Base-by-base conservation (phyloP, 106 monocot species). In the Dendrobium chrysotoxum region DNA sequence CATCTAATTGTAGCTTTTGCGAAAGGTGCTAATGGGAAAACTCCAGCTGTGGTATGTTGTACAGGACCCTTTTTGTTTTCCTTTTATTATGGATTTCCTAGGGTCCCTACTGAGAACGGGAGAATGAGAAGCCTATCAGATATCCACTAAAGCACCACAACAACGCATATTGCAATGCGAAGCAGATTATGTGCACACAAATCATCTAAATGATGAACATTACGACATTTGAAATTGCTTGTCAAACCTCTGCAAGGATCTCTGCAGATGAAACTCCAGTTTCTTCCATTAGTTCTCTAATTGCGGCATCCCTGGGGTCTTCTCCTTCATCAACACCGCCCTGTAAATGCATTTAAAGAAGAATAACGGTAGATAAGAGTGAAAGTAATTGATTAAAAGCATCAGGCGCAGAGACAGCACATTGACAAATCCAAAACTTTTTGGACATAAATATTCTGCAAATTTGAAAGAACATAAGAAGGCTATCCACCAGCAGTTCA, bases 181-280 rank as follows among this genome's bases (percentile, higher is more conserved):
- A 47, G 8, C 44, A 41, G 12, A 75, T 44, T 75, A 12, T n/a
- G 46, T 12, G 18, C 7, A 41, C 8, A 40, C 9, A 47, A 46
- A 70, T 31, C 31, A 70, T 70, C 35, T 70, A 70, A 35, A 70
- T 28, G 31, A 6, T 28, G 25, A 35, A 70, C 70, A 30, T 30
- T 35, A 15, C 11, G 31, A 70, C 31, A 30, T 70, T 16, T 70
- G 28, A 76, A 40, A 26, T 20, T 40, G 17, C 47, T 28, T 28
- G 47, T 28, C 76, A 47, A 76, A 95, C 96, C 93, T 96, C 93
- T 11, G 93, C 79, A 58, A 93, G 46, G 54, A 93, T 86, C 71
- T 93, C 96, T 57, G 90, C 96, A 35, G 96, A 93, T 40, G 84
- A 89, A 50, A 96, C 88, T 78, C 96, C 93, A 46, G 96, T 96